Conservation (phyloP, 305 asterid genomes). For the Fraxinus dipetala region DNA sequence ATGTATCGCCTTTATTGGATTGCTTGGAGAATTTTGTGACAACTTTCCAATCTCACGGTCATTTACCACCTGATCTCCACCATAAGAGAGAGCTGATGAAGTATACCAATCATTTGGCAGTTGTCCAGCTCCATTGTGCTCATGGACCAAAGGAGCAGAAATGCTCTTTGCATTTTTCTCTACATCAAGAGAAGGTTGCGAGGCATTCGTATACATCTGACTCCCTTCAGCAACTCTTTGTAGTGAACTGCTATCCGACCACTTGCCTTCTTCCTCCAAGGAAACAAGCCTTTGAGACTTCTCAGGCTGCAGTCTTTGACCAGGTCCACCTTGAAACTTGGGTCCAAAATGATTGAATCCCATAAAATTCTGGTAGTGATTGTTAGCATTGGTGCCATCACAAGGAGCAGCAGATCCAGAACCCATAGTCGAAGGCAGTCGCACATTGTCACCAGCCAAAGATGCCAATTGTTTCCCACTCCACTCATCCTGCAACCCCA, state of each 20-base stretch:
- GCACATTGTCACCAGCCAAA: constrained; percentile 33
- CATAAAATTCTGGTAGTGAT: constrained; percentile 20
- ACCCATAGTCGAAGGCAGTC: constrained; percentile 34
- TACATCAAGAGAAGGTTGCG: constrained; percentile 38
- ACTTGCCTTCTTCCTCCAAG: constrained; percentile 42
- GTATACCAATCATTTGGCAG: constrained; percentile 49
- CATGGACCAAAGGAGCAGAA: constrained; percentile 38
- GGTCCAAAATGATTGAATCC: constrained; percentile 43
- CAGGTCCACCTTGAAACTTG: constrained; percentile 42
- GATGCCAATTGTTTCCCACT: constrained; percentile 44
- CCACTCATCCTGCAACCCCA: constrained; percentile 64
- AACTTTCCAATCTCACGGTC: not conserved
- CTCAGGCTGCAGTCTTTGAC: constrained; percentile 36
- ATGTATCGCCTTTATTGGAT: not conserved
- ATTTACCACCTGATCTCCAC: constrained; percentile 4
- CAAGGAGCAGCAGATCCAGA: constrained; percentile 37
- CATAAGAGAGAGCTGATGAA: constrained; percentile 1
- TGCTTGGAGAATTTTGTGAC: not conserved
- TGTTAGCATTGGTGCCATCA: constrained; percentile 31
- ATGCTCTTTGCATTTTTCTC: constrained; percentile 37
- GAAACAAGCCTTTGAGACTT: constrained; percentile 48
- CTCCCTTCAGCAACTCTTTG: constrained; percentile 43
- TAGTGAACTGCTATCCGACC: constrained; percentile 32
- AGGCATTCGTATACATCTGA: constrained; percentile 39
- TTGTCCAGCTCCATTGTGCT: constrained; percentile 36